Evolutionary conservation across 805 yeast species (phyloP), one percentile per base, ranked within the genome.

Genomic region (Candida boidinii): DNA sequence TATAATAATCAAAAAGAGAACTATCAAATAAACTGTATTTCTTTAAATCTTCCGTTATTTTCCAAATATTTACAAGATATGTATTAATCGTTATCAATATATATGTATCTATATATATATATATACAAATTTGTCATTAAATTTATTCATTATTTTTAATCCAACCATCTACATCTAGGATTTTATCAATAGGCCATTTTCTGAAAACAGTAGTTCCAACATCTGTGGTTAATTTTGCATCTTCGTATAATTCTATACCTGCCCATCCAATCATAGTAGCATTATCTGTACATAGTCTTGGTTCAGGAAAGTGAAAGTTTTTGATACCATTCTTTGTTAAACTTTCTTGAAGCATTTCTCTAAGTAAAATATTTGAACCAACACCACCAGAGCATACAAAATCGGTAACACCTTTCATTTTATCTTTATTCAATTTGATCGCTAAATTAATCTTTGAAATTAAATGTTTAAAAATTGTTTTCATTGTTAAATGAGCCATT

Each of bases 191-290:
- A 2, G 95, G 88, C 98, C 98, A 90, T 55, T 76, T 84, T 29
- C 86, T 62, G 2, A 74, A 61, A 1, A 95, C 94, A n/a, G 68
- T 47, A 3, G 76, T 70, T 9, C 58, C 66, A 26, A 82, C 45
- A 5, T 66, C 69, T 0, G 87, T 71, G 10, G 66, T 59, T 15
- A 54, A 26, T 14, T 57, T 51, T 5, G 70, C 67, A 13, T 51
- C 44, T 50, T 87, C 95, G 49, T 61, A 80, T 14, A 88, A 57
- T 52, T 90, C 96, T 7, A 90, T 84, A 0, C 96, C 98, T 0
- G 97, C 95, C 77, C 94, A 85, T 1, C 96, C 98, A 33, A 92
- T 92, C 98, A 92, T 92, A 2, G 86, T 73, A 0, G 96, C 95
- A 54, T 92, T 92, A 49, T 92, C 98, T 0, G 96, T 86, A 51